phyloP scores from a whole-genome alignment of 2,329 filamentous ascomycete genomes.

The Lasiodiplodia theobromae region DNA sequence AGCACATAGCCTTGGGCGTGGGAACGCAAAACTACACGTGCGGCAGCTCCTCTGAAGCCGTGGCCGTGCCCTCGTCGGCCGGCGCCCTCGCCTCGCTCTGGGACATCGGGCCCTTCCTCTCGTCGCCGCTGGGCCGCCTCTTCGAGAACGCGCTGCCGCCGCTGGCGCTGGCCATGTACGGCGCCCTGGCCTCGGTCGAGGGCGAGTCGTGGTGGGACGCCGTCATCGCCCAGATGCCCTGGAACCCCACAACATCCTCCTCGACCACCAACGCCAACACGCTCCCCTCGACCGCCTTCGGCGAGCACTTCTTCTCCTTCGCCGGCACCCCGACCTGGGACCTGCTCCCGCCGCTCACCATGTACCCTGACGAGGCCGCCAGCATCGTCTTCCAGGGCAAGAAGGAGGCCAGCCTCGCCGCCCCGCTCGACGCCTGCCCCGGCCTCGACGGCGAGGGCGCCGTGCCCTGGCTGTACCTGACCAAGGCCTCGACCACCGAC shows the following conservation, averaged over 20 bases:
- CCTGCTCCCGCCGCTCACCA: constrained; percentile 48
- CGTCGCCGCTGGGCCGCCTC: constrained; percentile 9
- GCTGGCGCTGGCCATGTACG: constrained; percentile 24
- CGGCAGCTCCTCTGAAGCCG: constrained; percentile 31
- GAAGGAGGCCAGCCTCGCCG: constrained; percentile 59
- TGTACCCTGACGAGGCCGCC: constrained; percentile 39
- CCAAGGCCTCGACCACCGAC: constrained; percentile 40
- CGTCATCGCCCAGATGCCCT: constrained; percentile 13
- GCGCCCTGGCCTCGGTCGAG: not conserved
- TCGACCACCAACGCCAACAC: too few relatives aligned
- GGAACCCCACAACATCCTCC: not conserved
- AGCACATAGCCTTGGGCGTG: constrained; percentile 54
- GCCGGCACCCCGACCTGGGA: constrained; percentile 66
- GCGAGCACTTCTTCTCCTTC: constrained; percentile 72
- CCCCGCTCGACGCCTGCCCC: constrained; percentile 55
- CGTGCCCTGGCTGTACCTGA: constrained; percentile 57
- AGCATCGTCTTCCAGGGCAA: constrained; percentile 38
- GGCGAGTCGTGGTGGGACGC: not conserved
- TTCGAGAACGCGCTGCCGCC: constrained; percentile 15
- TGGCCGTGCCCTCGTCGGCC: constrained; percentile 34
- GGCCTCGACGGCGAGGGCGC: constrained; percentile 48
- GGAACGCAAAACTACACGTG: constrained; percentile 55
- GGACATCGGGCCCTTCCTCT: constrained; percentile 31
- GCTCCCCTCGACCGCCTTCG: constrained; percentile 52
- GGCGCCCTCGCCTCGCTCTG: constrained; percentile 34